These are phyloP conservation scores for Lasiodiplodia hormozganensis DNA, from an alignment of 2,329 filamentous ascomycete genomes.

Conservation along the genomic window DNA sequence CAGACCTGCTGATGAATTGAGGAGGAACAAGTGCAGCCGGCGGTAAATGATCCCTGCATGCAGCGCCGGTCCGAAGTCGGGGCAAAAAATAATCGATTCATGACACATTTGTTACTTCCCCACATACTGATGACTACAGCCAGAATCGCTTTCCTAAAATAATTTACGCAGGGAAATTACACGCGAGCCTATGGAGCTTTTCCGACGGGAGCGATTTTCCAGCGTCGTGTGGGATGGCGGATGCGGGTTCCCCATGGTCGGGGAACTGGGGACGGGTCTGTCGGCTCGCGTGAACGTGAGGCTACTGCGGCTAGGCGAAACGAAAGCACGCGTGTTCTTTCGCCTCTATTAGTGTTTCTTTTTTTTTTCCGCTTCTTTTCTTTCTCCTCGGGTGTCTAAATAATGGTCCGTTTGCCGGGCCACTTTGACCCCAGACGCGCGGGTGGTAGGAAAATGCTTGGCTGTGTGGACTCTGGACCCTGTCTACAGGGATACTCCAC, in stretches of 20 bases:
- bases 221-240: background rate
- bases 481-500: background rate
- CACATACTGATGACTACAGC: background rate
- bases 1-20: conserved; percentile 18
- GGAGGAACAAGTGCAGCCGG: background rate
- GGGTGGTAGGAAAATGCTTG: background rate
- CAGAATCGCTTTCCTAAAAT: conserved; percentile 2
- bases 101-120: conserved; percentile 8
- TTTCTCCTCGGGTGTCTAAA: background rate
- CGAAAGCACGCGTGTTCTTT: background rate
- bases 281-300: background rate
- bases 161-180: conserved; percentile 8
- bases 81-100: background rate
- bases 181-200: background rate
- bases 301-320: background rate
- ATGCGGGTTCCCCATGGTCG: background rate
- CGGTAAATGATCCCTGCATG: background rate
- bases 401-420: background rate
- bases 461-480: background rate
- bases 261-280: background rate
- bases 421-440: background rate
- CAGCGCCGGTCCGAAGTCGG: conserved; percentile 10
- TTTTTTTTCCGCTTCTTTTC: background rate
- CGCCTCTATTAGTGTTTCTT: background rate
- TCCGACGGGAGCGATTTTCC: background rate